Evolutionary conservation across 306 rosid genomes (phyloP), one percentile per base, ranked within the genome.

Genomic region (Ammopiptanthus mongolicus): DNA sequence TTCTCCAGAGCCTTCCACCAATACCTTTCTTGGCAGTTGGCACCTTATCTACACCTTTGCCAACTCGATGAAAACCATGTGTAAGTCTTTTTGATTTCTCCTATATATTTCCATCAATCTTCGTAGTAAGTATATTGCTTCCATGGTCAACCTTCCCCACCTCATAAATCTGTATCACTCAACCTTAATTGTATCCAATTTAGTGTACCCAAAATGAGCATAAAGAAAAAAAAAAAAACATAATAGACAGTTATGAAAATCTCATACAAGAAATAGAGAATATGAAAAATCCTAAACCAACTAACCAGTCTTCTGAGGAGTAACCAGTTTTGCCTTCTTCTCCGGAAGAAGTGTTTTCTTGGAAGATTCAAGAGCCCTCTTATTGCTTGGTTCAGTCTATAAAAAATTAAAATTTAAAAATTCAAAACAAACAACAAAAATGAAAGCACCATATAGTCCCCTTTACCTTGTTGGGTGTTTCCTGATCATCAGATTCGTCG

Each of bases 311-410:
- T 85, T 88, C 61, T 84, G 83, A 23, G 93, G 91, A 68, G 91
- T 88, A n/a, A 85, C 69, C 22, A 91, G 65, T 79, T 88, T 91
- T 15, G 91, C 83, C 84, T 80, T 88, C 88, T 91, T 88, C 33
- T 60, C 85, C 50, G 83, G 72, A 29, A 23, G 69, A 74, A 83
- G 80, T 13, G 83, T 80, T 80, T 82, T 82, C 61, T 67, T 75
- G 57, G 88, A 33, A 65, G 88, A 65, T 18, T 85, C 87, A 12
- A 61, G 42, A 50, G 80, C 77, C 68, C 87, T 83, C 77, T 87
- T 88, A 57, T 71, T 80, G 88, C 83, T 75, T n/a, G 73, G 75
- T 69, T 84, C 82, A 55, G 72, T 68, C 90, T 88, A 83, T 5
- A 78, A 67, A 2, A 57, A 69, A 14, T 7, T 21, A 42, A 29